Evolutionary conservation across 768 basidiomycete genomes (phyloP), one percentile per base, ranked within the genome.

Genomic region (Xanthoconium stramineum): DNA sequence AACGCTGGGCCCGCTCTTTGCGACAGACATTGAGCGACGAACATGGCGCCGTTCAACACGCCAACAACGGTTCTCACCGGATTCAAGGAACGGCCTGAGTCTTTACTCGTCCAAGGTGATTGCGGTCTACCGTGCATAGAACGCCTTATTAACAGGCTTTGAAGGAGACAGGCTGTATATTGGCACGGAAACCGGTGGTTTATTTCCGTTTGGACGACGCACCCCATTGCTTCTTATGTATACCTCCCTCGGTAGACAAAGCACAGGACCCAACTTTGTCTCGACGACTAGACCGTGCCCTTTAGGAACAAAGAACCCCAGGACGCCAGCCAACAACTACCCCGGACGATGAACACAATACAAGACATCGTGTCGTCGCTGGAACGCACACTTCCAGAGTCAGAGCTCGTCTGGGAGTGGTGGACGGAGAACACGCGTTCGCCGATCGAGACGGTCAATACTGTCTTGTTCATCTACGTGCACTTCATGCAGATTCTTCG

Each of bases 161-260:
- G 32, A 62, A 86, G 85, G 78, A 30, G 79, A 82, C 65, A 75
- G 76, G 60, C 66, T 90, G 20, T 91, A 86, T 62, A 62, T 88
- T 53, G 86, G 85, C 33, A 84, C 85, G 19, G 74, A 79, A 6
- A 75, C 71, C 0, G 86, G 86, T 29, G 83, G 67, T 55, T 65
- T 88, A 46, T 74, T 15, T 24, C 80, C 40, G 73, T 84, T 44
- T 86, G 24, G 24, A 85, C 60, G 69, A 72, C 33, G 82, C 82
- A 43, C 43, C 75, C 61, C 28, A 29, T 3, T 43, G 24, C 8
- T 35, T 15, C n/a, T 40, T 11, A 8, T 66, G 61, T 33, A 71
- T 75, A 30, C 66, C 67, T 19, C 50, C 48, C 29, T 24, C 24
- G 24, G 24, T 24, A 4, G 24, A 24, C 24, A 4, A 24, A 4